A percentile compares a stretch with the other conserved stretches of the same genome.
These are phyloP conservation scores for Decorospora gaudefroyi DNA, from an alignment of 2,329 filamentous ascomycete species.

Conservation along the genomic window DNA sequence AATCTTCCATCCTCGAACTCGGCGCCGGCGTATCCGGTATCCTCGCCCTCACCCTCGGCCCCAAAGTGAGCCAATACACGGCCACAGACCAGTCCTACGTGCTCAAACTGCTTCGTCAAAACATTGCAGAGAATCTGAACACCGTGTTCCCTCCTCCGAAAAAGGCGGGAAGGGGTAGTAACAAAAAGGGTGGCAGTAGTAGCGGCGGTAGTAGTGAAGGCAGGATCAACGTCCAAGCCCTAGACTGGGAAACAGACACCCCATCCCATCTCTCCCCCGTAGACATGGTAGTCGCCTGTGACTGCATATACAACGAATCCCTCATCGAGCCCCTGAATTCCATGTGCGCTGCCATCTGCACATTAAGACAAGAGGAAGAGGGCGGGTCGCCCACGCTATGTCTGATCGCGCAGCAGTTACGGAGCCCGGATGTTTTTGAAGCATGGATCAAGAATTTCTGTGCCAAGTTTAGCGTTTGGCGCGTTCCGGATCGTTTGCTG, in stretches of 20 bases:
- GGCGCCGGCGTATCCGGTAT: slow-evolving; percentile 87
- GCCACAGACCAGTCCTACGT: slow-evolving; percentile 91
- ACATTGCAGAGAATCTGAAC: slow-evolving; percentile 66
- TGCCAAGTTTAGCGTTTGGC: slow-evolving; percentile 72
- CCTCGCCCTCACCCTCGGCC: slow-evolving; percentile 69
- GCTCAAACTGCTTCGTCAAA: slow-evolving; percentile 73
- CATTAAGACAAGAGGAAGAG: slow-evolving; percentile 55
- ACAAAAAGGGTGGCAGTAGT: slow-evolving; percentile 31
- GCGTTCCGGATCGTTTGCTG: slow-evolving; percentile 68
- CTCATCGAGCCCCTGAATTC: slow-evolving; percentile 81
- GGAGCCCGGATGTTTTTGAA: slow-evolving; percentile 83
- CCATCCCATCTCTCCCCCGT: slow-evolving; percentile 58
- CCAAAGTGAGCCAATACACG: slow-evolving; percentile 66
- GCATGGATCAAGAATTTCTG: slow-evolving; percentile 74
- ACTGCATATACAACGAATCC: slow-evolving; percentile 94
- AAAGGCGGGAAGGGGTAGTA: slow-evolving; percentile 15
- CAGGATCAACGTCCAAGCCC: slow-evolving; percentile 27
- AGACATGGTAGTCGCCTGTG: slow-evolving; percentile 79
- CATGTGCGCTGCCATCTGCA: slow-evolving; percentile 76
- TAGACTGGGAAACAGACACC: slow-evolving; percentile 80
- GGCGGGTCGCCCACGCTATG: slow-evolving; percentile 64
- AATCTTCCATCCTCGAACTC: slow-evolving; percentile 74
- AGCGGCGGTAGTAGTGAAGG: slow-evolving; percentile 28
- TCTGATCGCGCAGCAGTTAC: slow-evolving; percentile 85
- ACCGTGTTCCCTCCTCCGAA: slow-evolving; percentile 17